phyloP scores from a whole-genome alignment of 2,329 filamentous ascomycete genomes.

The Cladophialophora psammophila region DNA sequence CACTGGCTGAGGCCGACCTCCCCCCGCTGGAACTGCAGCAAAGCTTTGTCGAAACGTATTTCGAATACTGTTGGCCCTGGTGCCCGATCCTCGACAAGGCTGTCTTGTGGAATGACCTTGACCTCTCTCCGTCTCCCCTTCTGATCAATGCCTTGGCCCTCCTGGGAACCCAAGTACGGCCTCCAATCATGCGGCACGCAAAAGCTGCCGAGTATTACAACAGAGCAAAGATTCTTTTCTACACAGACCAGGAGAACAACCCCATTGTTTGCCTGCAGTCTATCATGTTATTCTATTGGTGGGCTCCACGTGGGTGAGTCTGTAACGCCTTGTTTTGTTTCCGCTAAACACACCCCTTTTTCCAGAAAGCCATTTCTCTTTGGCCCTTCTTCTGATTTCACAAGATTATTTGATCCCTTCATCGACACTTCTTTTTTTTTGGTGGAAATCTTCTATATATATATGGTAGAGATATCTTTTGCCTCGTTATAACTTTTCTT shows the following conservation, averaged over 20 bases:
- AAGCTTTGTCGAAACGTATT: constrained; percentile 54
- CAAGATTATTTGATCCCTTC: too few relatives aligned
- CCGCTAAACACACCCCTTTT: too few relatives aligned
- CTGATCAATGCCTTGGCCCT: constrained; percentile 50
- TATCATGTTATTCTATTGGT: constrained; percentile 55
- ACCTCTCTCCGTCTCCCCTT: constrained; percentile 4
- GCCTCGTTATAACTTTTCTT: too few relatives aligned
- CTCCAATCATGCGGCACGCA: constrained; percentile 51
- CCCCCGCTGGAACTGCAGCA: constrained; percentile 34
- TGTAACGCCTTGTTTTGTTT: too few relatives aligned
- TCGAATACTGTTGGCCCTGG: constrained; percentile 54
- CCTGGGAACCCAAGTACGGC: constrained; percentile 53
- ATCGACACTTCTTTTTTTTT: too few relatives aligned
- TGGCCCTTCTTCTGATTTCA: too few relatives aligned
- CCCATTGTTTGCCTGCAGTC: constrained; percentile 48
- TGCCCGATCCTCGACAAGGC: constrained; percentile 50
- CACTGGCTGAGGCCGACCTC: constrained; percentile 44
- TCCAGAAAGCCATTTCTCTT: too few relatives aligned
- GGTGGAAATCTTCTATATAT: too few relatives aligned
- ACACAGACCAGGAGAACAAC: constrained; percentile 52
- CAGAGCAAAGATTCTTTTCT: constrained; percentile 50
- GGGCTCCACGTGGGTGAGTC: constrained; percentile 36
- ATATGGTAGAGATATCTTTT: too few relatives aligned
- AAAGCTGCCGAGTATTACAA: constrained; percentile 52
- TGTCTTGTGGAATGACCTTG: too few relatives aligned